Conservation (phyloP, 345 rosid genomes). For the Linum lewisii region DNA sequence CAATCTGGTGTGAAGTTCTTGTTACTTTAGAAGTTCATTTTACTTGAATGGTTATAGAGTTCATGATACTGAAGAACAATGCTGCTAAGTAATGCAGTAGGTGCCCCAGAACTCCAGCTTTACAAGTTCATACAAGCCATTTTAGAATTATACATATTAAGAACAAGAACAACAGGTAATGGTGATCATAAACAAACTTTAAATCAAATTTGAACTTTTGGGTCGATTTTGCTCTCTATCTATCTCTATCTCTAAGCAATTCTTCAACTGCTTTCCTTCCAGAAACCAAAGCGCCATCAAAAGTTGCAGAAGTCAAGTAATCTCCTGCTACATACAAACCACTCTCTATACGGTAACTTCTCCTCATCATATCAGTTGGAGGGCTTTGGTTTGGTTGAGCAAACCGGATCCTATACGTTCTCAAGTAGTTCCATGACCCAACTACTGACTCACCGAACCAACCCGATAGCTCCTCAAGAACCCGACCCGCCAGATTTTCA, state of each 20-base stretch:
- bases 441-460: conserved; percentile 58
- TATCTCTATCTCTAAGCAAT: conserved; percentile 33
- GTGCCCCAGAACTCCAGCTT: not conserved
- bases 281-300: conserved; percentile 85
- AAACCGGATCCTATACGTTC: conserved; percentile 54
- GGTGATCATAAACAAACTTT: too few species aligned
- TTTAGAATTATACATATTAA: not conserved
- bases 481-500: conserved; percentile 37
- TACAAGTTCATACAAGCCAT: not conserved
- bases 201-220: too few species aligned
- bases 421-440: conserved; percentile 60
- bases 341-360: conserved; percentile 30
- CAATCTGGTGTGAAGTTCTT: too few species aligned
- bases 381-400: conserved; percentile 87
- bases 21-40: too few species aligned
- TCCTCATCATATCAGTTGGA: conserved; percentile 61
- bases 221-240: too few species aligned
- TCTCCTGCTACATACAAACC: conserved; percentile 69
- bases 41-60: not conserved
- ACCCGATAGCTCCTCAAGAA: conserved; percentile 45
- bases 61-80: not conserved
- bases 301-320: conserved; percentile 68
- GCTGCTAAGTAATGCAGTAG: not conserved
- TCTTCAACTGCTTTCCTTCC: conserved; percentile 79
- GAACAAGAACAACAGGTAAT: too few species aligned